Evolutionary conservation across 495 filamentous ascomycete species (phyloP).

Genomic region (Aspergillus campestris): DNA sequence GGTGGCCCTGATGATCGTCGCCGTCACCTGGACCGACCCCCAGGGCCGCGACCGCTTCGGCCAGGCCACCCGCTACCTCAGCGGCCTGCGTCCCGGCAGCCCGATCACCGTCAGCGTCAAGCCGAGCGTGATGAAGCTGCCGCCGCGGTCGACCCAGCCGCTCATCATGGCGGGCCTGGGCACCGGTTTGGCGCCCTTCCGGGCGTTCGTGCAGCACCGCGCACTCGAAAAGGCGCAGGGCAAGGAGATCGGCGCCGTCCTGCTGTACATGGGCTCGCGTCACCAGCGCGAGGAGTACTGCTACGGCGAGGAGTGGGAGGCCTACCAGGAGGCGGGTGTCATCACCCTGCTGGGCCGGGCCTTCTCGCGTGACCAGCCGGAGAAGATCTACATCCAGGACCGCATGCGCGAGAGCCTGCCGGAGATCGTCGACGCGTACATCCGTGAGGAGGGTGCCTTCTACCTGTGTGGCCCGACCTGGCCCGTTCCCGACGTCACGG

Average conservation of each 20-base stretch:
- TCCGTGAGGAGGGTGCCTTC: conserved; percentile 81
- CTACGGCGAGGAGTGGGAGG: conserved; percentile 99
- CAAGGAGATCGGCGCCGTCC: conserved; percentile 84
- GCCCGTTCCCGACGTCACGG: conserved; percentile 97
- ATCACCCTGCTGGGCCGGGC: conserved; percentile 90
- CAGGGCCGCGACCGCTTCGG: conserved; percentile 85
- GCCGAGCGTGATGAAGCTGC: conserved; percentile 96
- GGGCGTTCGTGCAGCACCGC: conserved; percentile 95
- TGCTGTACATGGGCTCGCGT: conserved; percentile 93
- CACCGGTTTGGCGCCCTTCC: conserved; percentile 94
- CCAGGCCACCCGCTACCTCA: conserved; percentile 84
- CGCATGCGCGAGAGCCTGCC: conserved; percentile 81
- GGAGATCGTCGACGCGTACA: conserved; percentile 86
- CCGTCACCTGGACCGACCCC: conserved; percentile 89
- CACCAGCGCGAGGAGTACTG: conserved; percentile 98
- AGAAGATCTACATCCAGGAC: conserved; percentile 99
- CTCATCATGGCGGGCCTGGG: conserved; percentile 99
- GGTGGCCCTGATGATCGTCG: conserved; percentile 93
- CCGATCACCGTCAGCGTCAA: conserved; percentile 87
- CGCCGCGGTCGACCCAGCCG: conserved; percentile 72
- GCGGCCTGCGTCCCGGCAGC: conserved; percentile 60
- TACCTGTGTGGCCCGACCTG: conserved; percentile 97
- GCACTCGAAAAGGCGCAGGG: conserved; percentile 94
- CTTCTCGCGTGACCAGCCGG: conserved; percentile 90
- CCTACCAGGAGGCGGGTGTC: conserved; percentile 89